phyloP scores from a whole-genome alignment of 805 yeast species.

The Metahyphopichia silvanorum region DNA sequence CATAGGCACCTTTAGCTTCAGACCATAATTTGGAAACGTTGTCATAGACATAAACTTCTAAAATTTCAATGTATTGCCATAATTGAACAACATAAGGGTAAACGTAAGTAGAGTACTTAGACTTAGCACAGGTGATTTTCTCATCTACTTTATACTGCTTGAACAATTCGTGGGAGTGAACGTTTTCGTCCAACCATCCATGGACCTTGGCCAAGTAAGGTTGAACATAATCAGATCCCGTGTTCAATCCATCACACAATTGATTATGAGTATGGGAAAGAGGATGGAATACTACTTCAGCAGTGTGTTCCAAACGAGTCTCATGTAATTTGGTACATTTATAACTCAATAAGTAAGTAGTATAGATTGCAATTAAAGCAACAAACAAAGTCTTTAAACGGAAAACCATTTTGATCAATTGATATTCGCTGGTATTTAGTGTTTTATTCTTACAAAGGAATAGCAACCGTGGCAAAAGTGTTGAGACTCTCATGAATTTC shows the following conservation, averaged over 20 bases:
- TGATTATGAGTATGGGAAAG: conserved; percentile 32
- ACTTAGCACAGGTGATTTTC: conserved; percentile 20
- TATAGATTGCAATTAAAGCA: conserved; percentile 27
- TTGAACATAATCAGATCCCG: conserved; percentile 21
- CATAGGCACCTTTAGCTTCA: conserved; percentile 17
- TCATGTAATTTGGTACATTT: conserved; percentile 34
- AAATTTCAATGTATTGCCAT: conserved; percentile 30
- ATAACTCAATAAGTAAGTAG: conserved; percentile 35
- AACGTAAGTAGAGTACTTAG: conserved; percentile 19
- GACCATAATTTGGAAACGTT: conserved; percentile 15
- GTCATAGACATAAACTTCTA: conserved; percentile 29
- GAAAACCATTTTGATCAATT: background rate
- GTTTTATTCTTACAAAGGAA: no score
- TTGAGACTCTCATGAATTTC: no score
- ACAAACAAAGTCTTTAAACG: conserved; percentile 11
- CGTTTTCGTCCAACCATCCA: conserved; percentile 31
- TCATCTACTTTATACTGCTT: conserved; percentile 28
- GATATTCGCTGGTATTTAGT: no score
- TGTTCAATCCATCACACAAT: conserved; percentile 30
- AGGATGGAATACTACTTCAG: conserved; percentile 34
- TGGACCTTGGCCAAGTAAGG: conserved; percentile 29
- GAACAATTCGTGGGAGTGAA: conserved; percentile 34
- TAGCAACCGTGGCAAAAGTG: background rate
- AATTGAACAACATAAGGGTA: conserved; percentile 29
- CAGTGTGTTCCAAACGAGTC: conserved; percentile 26